Conservation (phyloP, 73 alveolate species). For the Symbiodinium natans region DNA sequence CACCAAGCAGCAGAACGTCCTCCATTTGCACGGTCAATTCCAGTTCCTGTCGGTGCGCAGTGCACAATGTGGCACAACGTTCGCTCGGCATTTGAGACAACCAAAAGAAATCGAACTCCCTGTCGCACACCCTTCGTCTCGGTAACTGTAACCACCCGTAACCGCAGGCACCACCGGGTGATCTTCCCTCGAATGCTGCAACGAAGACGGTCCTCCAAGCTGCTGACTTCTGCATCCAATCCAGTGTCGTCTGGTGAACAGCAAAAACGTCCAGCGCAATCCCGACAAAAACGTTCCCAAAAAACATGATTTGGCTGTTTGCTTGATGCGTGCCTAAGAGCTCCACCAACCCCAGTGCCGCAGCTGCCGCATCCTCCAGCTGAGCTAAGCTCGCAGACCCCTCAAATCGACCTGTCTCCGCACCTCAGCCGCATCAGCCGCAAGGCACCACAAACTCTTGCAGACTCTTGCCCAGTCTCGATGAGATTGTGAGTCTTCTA, state of each 20-base stretch:
- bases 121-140: too few relatives aligned
- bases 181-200: too few relatives aligned
- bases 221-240: background rate
- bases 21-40: conserved; percentile 72
- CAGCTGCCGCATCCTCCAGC: conserved; percentile 49
- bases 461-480: background rate
- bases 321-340: conserved; percentile 39
- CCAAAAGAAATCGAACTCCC: too few relatives aligned
- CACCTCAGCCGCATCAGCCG: background rate
- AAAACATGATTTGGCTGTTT: too few relatives aligned
- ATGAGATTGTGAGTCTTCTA: background rate
- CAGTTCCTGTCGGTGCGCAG: conserved; percentile 22
- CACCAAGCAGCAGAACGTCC: conserved; percentile 51
- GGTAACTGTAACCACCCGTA: too few relatives aligned
- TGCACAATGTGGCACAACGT: too few relatives aligned
- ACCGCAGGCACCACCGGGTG: too few relatives aligned
- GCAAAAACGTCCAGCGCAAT: background rate
- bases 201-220: background rate
- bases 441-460: background rate
- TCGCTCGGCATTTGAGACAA: too few relatives aligned
- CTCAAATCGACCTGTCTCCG: conserved; percentile 59
- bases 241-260: background rate
- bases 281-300: too few relatives aligned
- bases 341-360: conserved; percentile 49
- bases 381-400: conserved; percentile 31